Evolutionary conservation across 768 basidiomycete genomes (phyloP).

Genomic region (Leucocoprinus birnbaumii): DNA sequence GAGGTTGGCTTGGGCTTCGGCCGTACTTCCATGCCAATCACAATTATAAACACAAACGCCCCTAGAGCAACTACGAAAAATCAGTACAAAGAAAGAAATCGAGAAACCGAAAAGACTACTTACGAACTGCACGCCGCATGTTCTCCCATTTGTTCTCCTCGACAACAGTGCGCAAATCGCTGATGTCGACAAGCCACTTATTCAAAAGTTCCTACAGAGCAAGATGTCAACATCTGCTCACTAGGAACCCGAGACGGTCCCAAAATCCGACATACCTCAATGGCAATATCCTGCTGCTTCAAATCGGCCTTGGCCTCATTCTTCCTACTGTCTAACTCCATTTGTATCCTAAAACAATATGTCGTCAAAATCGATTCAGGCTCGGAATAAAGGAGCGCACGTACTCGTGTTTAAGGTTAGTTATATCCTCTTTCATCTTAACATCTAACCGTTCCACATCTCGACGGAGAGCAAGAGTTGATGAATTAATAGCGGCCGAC

Average conservation of each 20-base stretch:
- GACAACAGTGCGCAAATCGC: slow-evolving; percentile 76
- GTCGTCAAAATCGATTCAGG: slow-evolving; percentile 7
- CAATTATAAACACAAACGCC: slow-evolving; percentile 65
- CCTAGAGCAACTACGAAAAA: slow-evolving; percentile 50
- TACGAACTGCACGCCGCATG: slow-evolving; percentile 79
- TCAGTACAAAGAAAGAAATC: neutral
- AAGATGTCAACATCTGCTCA: neutral
- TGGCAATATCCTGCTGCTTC: slow-evolving; percentile 79
- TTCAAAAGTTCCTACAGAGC: slow-evolving; percentile 64
- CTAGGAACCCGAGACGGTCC: neutral
- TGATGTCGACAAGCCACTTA: slow-evolving; percentile 67
- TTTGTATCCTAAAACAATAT: slow-evolving; percentile 70
- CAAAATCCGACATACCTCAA: slow-evolving; percentile 55
- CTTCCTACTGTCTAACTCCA: slow-evolving; percentile 94
- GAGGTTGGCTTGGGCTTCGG: slow-evolving; percentile 34
- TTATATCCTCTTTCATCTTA: slow-evolving; percentile 93
- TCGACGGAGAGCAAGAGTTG: slow-evolving; percentile 72
- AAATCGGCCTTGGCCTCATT: slow-evolving; percentile 84
- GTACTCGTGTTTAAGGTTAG: slow-evolving; percentile 89
- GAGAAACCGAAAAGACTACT: slow-evolving; percentile 22
- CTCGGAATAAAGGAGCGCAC: slow-evolving; percentile 26
- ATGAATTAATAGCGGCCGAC: slow-evolving; percentile 73
- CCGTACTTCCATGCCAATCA: slow-evolving; percentile 68
- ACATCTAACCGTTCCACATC: slow-evolving; percentile 85
- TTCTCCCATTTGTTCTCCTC: slow-evolving; percentile 90